These are phyloP conservation scores for Austroboletus olivaceoglutinosus DNA, from an alignment of 1,284 basidiomycete species.

Conservation along the genomic window DNA sequence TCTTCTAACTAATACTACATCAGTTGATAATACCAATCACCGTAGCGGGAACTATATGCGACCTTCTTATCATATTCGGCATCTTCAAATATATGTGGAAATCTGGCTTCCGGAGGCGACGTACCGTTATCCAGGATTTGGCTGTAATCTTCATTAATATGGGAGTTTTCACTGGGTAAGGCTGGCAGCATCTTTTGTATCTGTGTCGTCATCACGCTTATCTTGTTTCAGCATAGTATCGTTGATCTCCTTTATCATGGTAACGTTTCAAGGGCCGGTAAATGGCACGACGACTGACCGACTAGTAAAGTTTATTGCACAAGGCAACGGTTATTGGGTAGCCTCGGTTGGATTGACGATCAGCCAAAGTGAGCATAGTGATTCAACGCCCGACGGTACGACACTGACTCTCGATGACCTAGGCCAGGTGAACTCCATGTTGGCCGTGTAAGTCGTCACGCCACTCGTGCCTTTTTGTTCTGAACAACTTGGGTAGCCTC, in stretches of 20 bases:
- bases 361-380: not conserved
- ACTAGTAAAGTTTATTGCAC: conserved; percentile 1
- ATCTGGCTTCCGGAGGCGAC: not conserved
- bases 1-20: not conserved
- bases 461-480: not conserved
- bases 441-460: not conserved
- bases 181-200: not conserved
- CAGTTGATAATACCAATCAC: conserved; percentile 5
- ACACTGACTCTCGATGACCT: not conserved
- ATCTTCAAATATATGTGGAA: conserved; percentile 12
- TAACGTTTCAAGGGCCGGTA: not conserved
- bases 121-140: conserved; percentile 7
- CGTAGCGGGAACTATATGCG: conserved; percentile 1
- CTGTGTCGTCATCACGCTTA: not conserved
- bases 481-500: not conserved
- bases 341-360: conserved; percentile 3
- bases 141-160: conserved; percentile 4
- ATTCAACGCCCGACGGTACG: not conserved
- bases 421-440: not conserved
- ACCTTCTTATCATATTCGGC: conserved; percentile 6
- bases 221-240: not conserved
- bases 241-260: not conserved
- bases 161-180: not conserved
- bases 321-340: conserved; percentile 5
- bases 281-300: not conserved